Evolutionary conservation across 805 yeast genomes (phyloP).

Genomic region (Maudiozyma pseudohumilis): DNA sequence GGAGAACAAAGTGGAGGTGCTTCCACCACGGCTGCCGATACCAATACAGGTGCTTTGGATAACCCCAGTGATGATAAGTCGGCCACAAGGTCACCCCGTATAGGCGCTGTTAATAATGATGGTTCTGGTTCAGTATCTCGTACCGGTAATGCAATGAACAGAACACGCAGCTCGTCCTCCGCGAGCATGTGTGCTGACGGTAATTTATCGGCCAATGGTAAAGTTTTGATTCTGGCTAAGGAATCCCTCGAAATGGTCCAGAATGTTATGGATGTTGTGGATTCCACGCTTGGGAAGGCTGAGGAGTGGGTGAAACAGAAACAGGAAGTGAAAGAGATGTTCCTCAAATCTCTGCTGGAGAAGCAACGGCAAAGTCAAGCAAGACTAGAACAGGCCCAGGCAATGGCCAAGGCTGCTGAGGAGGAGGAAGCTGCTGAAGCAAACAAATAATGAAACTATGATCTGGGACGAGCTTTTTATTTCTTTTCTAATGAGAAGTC

Average conservation of each 20-base stretch:
- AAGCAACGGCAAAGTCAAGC: too few relatives aligned
- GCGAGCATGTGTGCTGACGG: conserved; percentile 4
- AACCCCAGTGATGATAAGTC: too few relatives aligned
- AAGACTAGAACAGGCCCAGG: too few relatives aligned
- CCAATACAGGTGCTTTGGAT: background rate
- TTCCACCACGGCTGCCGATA: background rate
- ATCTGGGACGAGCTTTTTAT: too few relatives aligned
- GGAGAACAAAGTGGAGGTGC: conserved; percentile 4
- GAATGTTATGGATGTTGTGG: conserved; percentile 74
- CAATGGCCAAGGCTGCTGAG: too few relatives aligned
- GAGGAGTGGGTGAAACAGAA: conserved; percentile 66
- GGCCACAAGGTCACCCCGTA: too few relatives aligned
- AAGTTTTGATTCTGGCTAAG: conserved; percentile 71
- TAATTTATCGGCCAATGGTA: conserved; percentile 46
- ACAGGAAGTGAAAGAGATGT: conserved; percentile 30
- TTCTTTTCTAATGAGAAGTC: too few relatives aligned
- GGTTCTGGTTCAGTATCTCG: too few relatives aligned
- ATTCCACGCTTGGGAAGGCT: conserved; percentile 74
- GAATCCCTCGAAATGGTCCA: conserved; percentile 84
- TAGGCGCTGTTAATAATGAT: too few relatives aligned
- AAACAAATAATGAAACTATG: too few relatives aligned
- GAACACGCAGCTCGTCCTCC: conserved; percentile 1
- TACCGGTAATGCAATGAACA: background rate
- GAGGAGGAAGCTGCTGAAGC: too few relatives aligned
- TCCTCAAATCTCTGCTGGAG: conserved; percentile 14